Evolutionary conservation across 164 flowering plant genomes (phyloP), one percentile per base, ranked within the genome.

Genomic region (Piper longum): DNA sequence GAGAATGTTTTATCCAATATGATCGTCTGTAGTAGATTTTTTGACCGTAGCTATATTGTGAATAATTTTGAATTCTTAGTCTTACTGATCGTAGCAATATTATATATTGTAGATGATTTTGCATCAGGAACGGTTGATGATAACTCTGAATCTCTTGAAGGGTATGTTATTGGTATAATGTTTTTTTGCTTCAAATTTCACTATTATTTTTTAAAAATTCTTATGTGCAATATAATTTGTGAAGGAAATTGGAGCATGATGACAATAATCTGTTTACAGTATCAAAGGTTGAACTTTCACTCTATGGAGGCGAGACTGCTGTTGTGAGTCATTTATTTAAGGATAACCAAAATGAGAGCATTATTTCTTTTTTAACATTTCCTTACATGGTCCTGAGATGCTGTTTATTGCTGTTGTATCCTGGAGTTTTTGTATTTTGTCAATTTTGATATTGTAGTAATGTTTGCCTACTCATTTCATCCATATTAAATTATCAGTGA

Each of bases 211-310:
- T 48, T 1, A 8, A 14, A 5, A 48, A 14, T 48, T 48, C 41
- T 42, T 48, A 52, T 14, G 5, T 52, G 36, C 11, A 16, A 16
- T 43, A n/a, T 16, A 4, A 60, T 66, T 42, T 41, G 60, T 77
- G 68, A 79, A 93, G 97, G 82, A 81, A 80, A 63, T 57, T 48
- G 60, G 60, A 36, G 26, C 36, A 12, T 61, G 74, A 64, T 60
- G 78, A 70, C 13, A 60, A 17, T 73, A 71, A 85, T 61, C 72
- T 71, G 60, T 80, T 87, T 74, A 64, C 73, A 56, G 69, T 76
- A 66, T 81, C 96, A 18, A 88, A 88, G 66, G 87, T 73, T 64
- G 82, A 82, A 64, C 72, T 85, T 66, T 66, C 79, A 51, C 67
- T 95, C 41, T 77, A 64, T 66, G 93, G 85, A 36, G 83, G 81